Conservation (phyloP, 352 stramenopile genomes). For the Aphanomyces cochlioides region DNA sequence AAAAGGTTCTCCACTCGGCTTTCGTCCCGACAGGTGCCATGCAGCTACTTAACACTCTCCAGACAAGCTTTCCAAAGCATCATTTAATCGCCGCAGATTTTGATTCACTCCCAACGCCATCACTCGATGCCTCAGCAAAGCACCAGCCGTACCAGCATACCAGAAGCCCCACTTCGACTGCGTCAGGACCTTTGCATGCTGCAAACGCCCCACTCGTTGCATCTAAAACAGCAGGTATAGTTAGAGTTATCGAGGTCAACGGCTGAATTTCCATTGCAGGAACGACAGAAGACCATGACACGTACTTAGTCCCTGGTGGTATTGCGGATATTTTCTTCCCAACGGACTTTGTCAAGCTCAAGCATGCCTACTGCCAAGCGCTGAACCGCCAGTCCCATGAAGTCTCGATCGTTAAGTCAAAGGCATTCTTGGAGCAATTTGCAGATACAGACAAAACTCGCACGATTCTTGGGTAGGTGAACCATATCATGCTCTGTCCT, state of each 20-base stretch:
- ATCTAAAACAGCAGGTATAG: slow-evolving; percentile 63
- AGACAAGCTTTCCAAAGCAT: slow-evolving; percentile 72
- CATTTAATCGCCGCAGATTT: slow-evolving; percentile 87
- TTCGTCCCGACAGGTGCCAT: slow-evolving; percentile 87
- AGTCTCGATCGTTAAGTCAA: slow-evolving; percentile 81
- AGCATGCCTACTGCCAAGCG: slow-evolving; percentile 73
- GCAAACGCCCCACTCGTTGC: slow-evolving; percentile 85
- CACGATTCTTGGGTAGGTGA: slow-evolving; percentile 68
- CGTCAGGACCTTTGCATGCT: slow-evolving; percentile 60
- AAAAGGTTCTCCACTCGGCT: slow-evolving; percentile 53
- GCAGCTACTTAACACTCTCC: slow-evolving; percentile 81
- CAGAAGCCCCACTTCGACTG: slow-evolving; percentile 63
- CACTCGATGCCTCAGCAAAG: slow-evolving; percentile 45
- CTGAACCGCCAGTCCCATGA: slow-evolving; percentile 51
- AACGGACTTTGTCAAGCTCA: slow-evolving; percentile 80
- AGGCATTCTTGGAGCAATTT: slow-evolving; percentile 75
- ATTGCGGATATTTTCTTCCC: slow-evolving; percentile 90
- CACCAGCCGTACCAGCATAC: slow-evolving; percentile 58
- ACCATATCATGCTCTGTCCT: not conserved
- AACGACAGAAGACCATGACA: slow-evolving; percentile 79
- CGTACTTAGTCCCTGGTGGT: slow-evolving; percentile 79
- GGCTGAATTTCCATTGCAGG: slow-evolving; percentile 32
- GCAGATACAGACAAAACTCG: slow-evolving; percentile 69
- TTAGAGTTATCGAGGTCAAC: too few species aligned
- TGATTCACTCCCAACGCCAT: slow-evolving; percentile 73